Percentiles rank a stretch among this genome's conserved stretches.
Evolutionary conservation across 352 stramenopile species (phyloP).

Genomic region (Phytophthora palmivora): DNA sequence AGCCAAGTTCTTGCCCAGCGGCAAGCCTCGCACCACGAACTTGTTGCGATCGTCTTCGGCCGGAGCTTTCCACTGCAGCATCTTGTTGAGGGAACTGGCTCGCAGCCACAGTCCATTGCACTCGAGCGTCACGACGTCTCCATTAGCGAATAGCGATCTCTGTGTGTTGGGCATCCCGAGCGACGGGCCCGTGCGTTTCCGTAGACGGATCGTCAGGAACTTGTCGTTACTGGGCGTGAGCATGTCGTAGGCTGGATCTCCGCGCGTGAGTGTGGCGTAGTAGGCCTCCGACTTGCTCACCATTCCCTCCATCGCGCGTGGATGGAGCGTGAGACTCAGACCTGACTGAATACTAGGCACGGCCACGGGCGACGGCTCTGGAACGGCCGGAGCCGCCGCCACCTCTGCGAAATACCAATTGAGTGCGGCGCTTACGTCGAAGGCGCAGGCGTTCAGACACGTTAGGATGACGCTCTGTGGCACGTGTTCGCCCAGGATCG

Average conservation of each 20-base stretch:
- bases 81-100: slow-evolving; percentile 75
- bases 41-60: slow-evolving; percentile 88
- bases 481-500: slow-evolving; percentile 88
- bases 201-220: slow-evolving; percentile 79
- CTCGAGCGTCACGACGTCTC: slow-evolving; percentile 87
- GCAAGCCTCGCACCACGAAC: slow-evolving; percentile 85
- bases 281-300: slow-evolving; percentile 89
- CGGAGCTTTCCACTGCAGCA: slow-evolving; percentile 88
- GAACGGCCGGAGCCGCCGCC: slow-evolving; percentile 35
- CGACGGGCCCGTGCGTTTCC: slow-evolving; percentile 62
- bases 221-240: slow-evolving; percentile 87
- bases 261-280: slow-evolving; percentile 81
- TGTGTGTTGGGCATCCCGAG: slow-evolving; percentile 49
- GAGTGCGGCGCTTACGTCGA: slow-evolving; percentile 85
- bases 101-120: slow-evolving; percentile 89
- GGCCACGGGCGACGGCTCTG: background rate
- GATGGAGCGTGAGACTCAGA: slow-evolving; percentile 78
- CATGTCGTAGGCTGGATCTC: slow-evolving; percentile 80
- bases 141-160: slow-evolving; percentile 80
- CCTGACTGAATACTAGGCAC: slow-evolving; percentile 75
- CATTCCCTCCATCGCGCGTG: slow-evolving; percentile 73
- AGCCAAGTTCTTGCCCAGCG: slow-evolving; percentile 72
- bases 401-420: slow-evolving; percentile 92
- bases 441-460: slow-evolving; percentile 83
- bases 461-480: slow-evolving; percentile 86